phyloP scores from a whole-genome alignment of 1,139 yeast species.

The Taphrina betulina region DNA sequence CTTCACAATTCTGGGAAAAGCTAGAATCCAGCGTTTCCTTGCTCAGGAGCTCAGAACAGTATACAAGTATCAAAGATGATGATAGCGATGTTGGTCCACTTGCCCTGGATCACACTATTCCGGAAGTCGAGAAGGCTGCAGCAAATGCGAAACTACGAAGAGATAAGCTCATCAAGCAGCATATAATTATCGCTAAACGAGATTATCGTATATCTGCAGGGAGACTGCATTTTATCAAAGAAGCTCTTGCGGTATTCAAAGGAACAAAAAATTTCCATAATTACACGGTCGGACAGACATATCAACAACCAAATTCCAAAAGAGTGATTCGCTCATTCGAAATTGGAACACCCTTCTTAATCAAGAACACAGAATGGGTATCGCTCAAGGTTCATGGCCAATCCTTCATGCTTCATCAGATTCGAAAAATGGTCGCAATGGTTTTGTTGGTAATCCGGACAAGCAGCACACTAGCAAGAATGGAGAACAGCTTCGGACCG shows the following conservation, averaged over 20 bases:
- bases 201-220: slow-evolving; percentile 62
- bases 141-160: slow-evolving; percentile 36
- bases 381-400: slow-evolving; percentile 96
- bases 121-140: slow-evolving; percentile 21
- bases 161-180: slow-evolving; percentile 44
- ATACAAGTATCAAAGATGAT: slow-evolving; percentile 3
- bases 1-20: slow-evolving; percentile 14
- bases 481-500: slow-evolving; percentile 72
- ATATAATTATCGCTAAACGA: slow-evolving; percentile 51
- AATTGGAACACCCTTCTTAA: slow-evolving; percentile 88
- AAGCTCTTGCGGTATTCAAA: slow-evolving; percentile 67
- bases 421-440: slow-evolving; percentile 97
- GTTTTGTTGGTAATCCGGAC: slow-evolving; percentile 81
- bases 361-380: slow-evolving; percentile 94
- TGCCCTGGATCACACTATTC: slow-evolving; percentile 15
- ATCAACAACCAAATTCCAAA: slow-evolving; percentile 77
- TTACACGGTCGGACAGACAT: slow-evolving; percentile 85
- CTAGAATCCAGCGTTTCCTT: background rate
- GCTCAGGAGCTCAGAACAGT: background rate
- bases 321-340: slow-evolving; percentile 76
- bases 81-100: slow-evolving; percentile 14
- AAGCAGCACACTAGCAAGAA: slow-evolving; percentile 75
- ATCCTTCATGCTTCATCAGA: slow-evolving; percentile 97
- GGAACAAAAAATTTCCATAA: slow-evolving; percentile 96
- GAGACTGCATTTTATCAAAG: slow-evolving; percentile 62